A percentile compares a stretch with the other conserved stretches of the same genome.
These are phyloP conservation scores for Apiospora pterosperma DNA, from an alignment of 2,329 filamentous ascomycete genomes.

Conservation along the genomic window DNA sequence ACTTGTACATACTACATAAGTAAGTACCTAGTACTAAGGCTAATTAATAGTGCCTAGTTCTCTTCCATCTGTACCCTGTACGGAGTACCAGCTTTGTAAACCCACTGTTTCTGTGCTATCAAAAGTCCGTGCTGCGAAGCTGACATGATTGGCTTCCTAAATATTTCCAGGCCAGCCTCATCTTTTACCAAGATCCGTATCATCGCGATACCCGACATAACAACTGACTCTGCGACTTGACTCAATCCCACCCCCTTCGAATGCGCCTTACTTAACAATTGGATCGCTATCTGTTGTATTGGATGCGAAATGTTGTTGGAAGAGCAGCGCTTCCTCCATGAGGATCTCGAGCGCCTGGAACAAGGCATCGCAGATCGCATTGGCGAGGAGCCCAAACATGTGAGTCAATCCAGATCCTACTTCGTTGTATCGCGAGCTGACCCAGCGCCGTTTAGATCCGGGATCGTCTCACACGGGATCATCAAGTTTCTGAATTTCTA, in stretches of 20 bases:
- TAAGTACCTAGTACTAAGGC: too few species aligned
- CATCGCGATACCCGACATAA: neutral
- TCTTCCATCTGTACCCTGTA: too few species aligned
- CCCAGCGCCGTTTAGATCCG: conserved; percentile 59
- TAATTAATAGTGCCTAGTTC: too few species aligned
- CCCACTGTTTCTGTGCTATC: neutral
- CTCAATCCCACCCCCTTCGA: neutral
- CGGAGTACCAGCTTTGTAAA: neutral
- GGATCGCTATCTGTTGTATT: too few species aligned
- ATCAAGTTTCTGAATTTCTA: conserved; percentile 85
- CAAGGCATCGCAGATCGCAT: conserved; percentile 89
- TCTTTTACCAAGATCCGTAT: conserved; percentile 19
- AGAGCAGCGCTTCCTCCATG: conserved; percentile 89
- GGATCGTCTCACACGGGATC: conserved; percentile 84
- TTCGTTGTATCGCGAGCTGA: neutral
- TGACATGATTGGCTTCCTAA: neutral
- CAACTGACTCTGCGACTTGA: neutral
- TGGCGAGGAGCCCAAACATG: conserved; percentile 82
- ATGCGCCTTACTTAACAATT: neutral
- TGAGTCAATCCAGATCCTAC: conserved; percentile 39
- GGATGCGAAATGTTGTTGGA: conserved; percentile 69
- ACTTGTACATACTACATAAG: too few species aligned
- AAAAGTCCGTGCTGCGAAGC: neutral
- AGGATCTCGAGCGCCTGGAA: conserved; percentile 94
- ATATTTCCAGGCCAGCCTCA: conserved; percentile 10